Evolutionary conservation across 352 stramenopile species (phyloP).

Genomic region (Globisporangium nunn): DNA sequence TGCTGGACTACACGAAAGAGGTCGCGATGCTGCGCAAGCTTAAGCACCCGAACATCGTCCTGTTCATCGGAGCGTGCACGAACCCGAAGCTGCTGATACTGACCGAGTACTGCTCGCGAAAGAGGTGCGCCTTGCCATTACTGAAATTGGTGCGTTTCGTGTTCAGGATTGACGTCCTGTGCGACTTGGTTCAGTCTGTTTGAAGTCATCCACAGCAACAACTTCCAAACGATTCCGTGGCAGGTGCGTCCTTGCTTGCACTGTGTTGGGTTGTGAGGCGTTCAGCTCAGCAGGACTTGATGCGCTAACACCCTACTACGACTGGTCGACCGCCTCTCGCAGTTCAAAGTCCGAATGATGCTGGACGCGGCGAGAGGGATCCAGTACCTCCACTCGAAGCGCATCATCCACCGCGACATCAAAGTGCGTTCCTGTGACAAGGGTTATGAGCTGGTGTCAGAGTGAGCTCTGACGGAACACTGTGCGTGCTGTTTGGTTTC

Average conservation of each 20-base stretch:
- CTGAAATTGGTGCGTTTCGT: too few species aligned
- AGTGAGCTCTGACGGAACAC: background rate
- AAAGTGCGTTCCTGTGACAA: constrained; percentile 37
- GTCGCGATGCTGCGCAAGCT: constrained; percentile 81
- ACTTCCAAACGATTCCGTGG: constrained; percentile 86
- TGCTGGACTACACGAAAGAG: constrained; percentile 81
- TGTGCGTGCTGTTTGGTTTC: background rate
- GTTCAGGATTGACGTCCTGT: background rate
- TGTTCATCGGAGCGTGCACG: constrained; percentile 88
- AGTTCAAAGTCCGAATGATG: constrained; percentile 90
- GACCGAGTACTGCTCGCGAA: constrained; percentile 85
- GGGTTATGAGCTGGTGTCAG: background rate
- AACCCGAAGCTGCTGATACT: constrained; percentile 87
- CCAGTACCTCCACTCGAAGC: constrained; percentile 82
- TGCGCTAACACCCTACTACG: too few species aligned
- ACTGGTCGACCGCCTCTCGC: too few species aligned
- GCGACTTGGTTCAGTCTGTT: constrained; percentile 49
- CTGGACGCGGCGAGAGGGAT: constrained; percentile 84
- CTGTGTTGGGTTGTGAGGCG: background rate
- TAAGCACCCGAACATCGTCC: constrained; percentile 87
- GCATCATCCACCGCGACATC: constrained; percentile 87
- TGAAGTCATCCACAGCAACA: constrained; percentile 85
- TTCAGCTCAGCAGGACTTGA: too few species aligned
- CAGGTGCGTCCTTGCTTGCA: constrained; percentile 34
- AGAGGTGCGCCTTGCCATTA: constrained; percentile 39